Evolutionary conservation across 768 basidiomycete genomes (phyloP).

Genomic region (Termitomyces sp.): DNA sequence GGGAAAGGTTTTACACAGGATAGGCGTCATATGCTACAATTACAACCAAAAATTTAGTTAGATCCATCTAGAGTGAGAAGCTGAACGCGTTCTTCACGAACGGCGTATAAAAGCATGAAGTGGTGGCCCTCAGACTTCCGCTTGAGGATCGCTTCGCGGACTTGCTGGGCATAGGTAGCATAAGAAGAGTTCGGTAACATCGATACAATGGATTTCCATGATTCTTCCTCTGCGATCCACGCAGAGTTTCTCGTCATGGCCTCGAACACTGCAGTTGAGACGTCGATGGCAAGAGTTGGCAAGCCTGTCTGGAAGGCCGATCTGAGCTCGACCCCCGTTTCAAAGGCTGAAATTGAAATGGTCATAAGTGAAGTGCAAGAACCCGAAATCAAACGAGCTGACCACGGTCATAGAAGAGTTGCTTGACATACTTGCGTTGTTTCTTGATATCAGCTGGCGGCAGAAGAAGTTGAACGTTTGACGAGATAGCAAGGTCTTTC

Average conservation of each 20-base stretch:
- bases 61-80: conserved; percentile 38
- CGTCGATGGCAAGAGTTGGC: conserved; percentile 70
- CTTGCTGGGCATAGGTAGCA: conserved; percentile 56
- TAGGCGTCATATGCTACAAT: conserved; percentile 2
- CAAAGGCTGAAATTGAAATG: conserved; percentile 49
- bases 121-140: conserved; percentile 57
- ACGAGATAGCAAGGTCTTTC: conserved; percentile 29
- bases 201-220: conserved; percentile 56
- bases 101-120: conserved; percentile 60
- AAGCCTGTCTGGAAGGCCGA: conserved; percentile 52
- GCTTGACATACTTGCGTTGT: conserved; percentile 65
- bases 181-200: conserved; percentile 48
- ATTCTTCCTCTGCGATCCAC: conserved; percentile 75
- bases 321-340: conserved; percentile 52
- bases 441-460: conserved; percentile 71
- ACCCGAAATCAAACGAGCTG: conserved; percentile 5
- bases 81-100: conserved; percentile 65
- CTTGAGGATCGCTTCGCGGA: conserved; percentile 61
- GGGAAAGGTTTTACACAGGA: not conserved
- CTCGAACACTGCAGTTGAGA: conserved; percentile 56
- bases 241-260: conserved; percentile 45
- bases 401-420: conserved; percentile 68
- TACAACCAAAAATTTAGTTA: conserved; percentile 7
- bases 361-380: not conserved
- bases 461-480: conserved; percentile 59